These are phyloP conservation scores for Apophysomyces variabilis DNA, from an alignment of 371 early-diverging fungal species.

Conservation along the genomic window DNA sequence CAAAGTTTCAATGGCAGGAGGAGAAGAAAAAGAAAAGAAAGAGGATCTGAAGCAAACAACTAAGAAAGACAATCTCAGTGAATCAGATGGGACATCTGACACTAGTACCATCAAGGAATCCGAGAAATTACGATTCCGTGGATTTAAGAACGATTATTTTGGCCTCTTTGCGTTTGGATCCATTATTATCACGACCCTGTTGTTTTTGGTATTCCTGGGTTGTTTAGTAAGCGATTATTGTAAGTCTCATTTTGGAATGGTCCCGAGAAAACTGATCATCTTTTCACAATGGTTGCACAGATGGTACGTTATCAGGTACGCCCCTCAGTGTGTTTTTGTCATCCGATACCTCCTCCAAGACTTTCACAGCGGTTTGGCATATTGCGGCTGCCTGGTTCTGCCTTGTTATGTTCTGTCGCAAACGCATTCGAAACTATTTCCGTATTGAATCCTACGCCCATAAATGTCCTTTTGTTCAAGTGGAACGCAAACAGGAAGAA, in stretches of 20 bases:
- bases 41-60: constrained; percentile 2
- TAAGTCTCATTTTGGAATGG: constrained; percentile 31
- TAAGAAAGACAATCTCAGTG: constrained; percentile 15
- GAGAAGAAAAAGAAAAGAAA: constrained; percentile 13
- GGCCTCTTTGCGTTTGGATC: constrained; percentile 60
- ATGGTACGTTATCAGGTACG: constrained; percentile 47
- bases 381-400: constrained; percentile 67
- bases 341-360: constrained; percentile 60
- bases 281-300: constrained; percentile 16
- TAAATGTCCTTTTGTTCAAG: constrained; percentile 61
- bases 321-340: constrained; percentile 52
- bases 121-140: constrained; percentile 61
- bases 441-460: constrained; percentile 56
- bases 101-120: constrained; percentile 41
- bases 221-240: constrained; percentile 77
- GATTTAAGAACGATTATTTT: constrained; percentile 62
- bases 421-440: constrained; percentile 67
- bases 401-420: constrained; percentile 42
- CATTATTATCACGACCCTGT: constrained; percentile 56
- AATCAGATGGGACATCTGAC: constrained; percentile 18
- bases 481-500: constrained; percentile 59
- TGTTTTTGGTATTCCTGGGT: constrained; percentile 70
- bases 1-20: constrained; percentile 9
- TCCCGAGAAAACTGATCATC: too few species aligned
- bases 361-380: constrained; percentile 77